Percentiles rank a stretch among this genome's conserved stretches.
Conservation (phyloP, 345 rosid genomes). For the Cardiospermum halicacabum region DNA sequence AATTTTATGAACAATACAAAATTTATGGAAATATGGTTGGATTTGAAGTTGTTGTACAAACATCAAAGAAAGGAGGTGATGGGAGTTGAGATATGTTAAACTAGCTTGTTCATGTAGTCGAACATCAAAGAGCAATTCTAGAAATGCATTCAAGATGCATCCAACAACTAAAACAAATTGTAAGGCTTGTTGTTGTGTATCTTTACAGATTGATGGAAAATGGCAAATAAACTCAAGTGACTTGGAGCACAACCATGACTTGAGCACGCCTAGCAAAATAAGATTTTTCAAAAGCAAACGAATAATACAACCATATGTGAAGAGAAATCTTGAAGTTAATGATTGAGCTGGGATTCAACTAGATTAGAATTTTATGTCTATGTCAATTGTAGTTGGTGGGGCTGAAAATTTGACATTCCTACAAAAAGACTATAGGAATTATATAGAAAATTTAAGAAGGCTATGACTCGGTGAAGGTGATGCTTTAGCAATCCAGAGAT, state of each 20-base stretch:
- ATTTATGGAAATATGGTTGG: background rate
- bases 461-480: constrained; percentile 10
- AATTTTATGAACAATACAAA: too few relatives aligned
- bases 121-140: background rate
- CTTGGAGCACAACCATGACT: constrained; percentile 18
- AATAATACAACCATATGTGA: background rate
- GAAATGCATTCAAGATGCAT: background rate
- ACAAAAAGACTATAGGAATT: background rate
- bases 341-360: background rate
- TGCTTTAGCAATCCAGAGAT: background rate
- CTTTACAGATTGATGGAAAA: constrained; percentile 15
- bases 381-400: background rate
- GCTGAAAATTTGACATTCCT: background rate
- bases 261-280: constrained; percentile 6
- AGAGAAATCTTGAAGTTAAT: background rate
- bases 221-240: constrained; percentile 4
- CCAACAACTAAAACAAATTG: constrained; percentile 17
- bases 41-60: too few relatives aligned
- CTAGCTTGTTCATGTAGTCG: constrained; percentile 16
- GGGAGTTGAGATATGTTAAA: background rate
- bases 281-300: background rate
- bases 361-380: background rate
- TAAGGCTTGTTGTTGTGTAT: constrained; percentile 18
- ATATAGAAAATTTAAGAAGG: background rate
- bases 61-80: background rate